Evolutionary conservation across 331 rosid species (phyloP).

Genomic region (Quercus phellos): DNA sequence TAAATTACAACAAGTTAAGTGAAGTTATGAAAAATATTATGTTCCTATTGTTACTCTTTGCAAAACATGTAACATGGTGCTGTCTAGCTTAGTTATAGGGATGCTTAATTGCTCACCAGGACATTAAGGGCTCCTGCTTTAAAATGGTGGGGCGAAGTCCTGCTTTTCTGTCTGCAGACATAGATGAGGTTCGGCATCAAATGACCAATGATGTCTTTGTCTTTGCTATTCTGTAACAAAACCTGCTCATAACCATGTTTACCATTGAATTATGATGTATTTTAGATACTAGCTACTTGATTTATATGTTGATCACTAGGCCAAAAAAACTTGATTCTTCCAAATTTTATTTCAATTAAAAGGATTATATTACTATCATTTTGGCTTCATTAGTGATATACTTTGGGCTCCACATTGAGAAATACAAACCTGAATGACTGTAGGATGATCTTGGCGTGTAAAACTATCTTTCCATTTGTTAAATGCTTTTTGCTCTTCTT

Average conservation of each 20-base stretch:
- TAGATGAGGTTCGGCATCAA: conserved; percentile 40
- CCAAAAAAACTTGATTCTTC: too few relatives aligned
- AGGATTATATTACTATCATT: too few relatives aligned
- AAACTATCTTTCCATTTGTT: conserved; percentile 27
- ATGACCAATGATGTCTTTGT: conserved; percentile 22
- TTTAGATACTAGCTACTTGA: too few relatives aligned
- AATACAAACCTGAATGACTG: conserved; percentile 24
- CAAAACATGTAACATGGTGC: too few relatives aligned
- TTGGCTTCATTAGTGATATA: too few relatives aligned
- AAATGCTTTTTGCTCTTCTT: conserved; percentile 16
- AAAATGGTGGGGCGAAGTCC: conserved; percentile 31
- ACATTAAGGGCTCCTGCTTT: conserved; percentile 54
- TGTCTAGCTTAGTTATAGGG: neutral
- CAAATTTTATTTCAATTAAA: too few relatives aligned
- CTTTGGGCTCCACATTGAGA: neutral
- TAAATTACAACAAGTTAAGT: too few relatives aligned
- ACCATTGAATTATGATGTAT: too few relatives aligned
- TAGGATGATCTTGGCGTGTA: conserved; percentile 34
- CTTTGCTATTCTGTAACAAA: conserved; percentile 18
- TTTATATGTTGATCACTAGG: too few relatives aligned
- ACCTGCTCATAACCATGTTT: conserved; percentile 16
- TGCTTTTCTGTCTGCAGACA: conserved; percentile 36
- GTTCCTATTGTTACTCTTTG: too few relatives aligned
- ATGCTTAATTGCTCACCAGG: conserved; percentile 14
- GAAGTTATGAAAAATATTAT: too few relatives aligned